Evolutionary conservation across 768 basidiomycete genomes (phyloP).

Genomic region (Boletus sp.): DNA sequence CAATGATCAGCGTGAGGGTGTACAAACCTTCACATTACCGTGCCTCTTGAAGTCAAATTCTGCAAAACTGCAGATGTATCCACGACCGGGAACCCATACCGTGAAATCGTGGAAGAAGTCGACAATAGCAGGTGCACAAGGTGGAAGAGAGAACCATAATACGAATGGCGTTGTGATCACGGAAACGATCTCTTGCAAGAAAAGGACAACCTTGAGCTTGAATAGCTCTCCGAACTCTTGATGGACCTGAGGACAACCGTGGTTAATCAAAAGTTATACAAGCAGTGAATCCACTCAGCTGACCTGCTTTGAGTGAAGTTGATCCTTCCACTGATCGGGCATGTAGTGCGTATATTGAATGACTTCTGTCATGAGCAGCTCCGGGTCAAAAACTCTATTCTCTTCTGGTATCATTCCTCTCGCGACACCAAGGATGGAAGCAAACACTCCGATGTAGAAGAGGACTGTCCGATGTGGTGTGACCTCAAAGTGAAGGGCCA

Average conservation of each 20-base stretch:
- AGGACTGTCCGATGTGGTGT: constrained; percentile 89
- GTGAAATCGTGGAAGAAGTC: constrained; percentile 99
- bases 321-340: constrained; percentile 88
- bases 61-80: constrained; percentile 97
- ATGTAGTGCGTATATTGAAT: constrained; percentile 95
- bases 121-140: constrained; percentile 85
- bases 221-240: constrained; percentile 90
- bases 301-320: constrained; percentile 87
- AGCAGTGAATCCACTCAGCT: constrained; percentile 1
- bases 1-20: neutral
- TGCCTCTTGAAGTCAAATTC: constrained; percentile 97
- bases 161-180: constrained; percentile 94
- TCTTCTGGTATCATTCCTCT: constrained; percentile 96
- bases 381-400: constrained; percentile 91
- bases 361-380: constrained; percentile 88
- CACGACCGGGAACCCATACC: constrained; percentile 93
- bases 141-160: constrained; percentile 88
- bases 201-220: constrained; percentile 87
- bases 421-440: constrained; percentile 83
- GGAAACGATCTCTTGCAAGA: constrained; percentile 84
- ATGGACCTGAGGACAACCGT: constrained; percentile 61
- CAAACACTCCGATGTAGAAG: constrained; percentile 90
- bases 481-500: constrained; percentile 92
- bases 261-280: neutral
- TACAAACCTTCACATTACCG: constrained; percentile 80